Evolutionary conservation across 1,139 yeast species (phyloP).

Genomic region (Pichia norvegensis): DNA sequence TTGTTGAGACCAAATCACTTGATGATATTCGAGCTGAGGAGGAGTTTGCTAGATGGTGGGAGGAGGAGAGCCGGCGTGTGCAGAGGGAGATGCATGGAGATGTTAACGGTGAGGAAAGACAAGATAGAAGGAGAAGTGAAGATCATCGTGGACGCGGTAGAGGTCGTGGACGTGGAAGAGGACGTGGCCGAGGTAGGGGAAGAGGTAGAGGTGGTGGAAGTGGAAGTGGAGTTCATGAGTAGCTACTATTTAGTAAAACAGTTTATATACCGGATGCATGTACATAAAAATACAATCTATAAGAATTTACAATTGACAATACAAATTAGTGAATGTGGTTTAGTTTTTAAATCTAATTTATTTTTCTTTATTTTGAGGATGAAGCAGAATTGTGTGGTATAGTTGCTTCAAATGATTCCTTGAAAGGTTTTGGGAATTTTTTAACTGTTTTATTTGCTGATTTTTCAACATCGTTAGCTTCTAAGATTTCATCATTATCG

Average conservation of each 20-base stretch:
- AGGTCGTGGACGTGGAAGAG: constrained; percentile 1
- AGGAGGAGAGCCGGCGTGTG: constrained; percentile 54
- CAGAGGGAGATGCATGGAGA: constrained; percentile 38
- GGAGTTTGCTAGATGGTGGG: constrained; percentile 81
- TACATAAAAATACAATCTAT: neutral
- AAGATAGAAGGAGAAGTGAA: neutral
- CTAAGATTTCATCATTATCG: constrained; percentile 11
- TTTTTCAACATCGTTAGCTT: constrained; percentile 11
- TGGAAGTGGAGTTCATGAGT: too few species aligned
- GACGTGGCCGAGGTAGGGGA: constrained; percentile 1
- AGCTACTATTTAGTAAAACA: neutral
- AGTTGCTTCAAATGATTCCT: constrained; percentile 13
- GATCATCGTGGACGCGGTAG: constrained; percentile 2
- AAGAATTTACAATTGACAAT: neutral
- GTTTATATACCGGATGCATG: neutral
- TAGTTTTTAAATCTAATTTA: neutral
- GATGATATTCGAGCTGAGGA: constrained; percentile 73
- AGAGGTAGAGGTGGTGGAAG: neutral
- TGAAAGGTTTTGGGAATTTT: constrained; percentile 9
- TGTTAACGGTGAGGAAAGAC: neutral
- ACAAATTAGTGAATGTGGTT: neutral
- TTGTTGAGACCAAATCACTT: constrained; percentile 33
- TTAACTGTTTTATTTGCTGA: constrained; percentile 8
- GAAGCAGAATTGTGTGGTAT: neutral
- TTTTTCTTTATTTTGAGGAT: neutral